phyloP scores from a whole-genome alignment of 2,329 filamentous ascomycete species.

The Hymenoscyphus fructigenus region DNA sequence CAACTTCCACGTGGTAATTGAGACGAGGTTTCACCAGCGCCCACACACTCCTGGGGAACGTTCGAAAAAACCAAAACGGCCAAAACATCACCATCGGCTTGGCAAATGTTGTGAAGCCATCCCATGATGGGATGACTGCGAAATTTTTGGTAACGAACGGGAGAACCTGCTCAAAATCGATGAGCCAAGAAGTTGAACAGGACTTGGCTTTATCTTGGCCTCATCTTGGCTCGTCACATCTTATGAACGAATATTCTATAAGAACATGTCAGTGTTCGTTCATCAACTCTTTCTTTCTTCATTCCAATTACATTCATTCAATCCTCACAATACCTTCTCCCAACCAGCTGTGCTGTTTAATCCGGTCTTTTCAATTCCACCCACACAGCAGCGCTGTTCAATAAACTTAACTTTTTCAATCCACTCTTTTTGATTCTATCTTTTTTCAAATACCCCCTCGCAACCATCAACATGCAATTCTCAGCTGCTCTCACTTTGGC shows the following conservation, averaged over 20 bases:
- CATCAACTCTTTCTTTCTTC: background rate
- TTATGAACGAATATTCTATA: background rate
- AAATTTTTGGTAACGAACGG: background rate
- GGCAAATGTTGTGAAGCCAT: background rate
- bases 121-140: background rate
- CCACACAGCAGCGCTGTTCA: constrained; percentile 12
- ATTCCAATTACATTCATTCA: constrained; percentile 4
- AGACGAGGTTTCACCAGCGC: background rate
- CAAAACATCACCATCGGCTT: background rate
- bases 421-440: too few species aligned
- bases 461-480: constrained; percentile 14
- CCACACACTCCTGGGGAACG: background rate
- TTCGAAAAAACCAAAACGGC: background rate
- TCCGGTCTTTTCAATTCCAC: constrained; percentile 5
- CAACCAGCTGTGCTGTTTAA: constrained; percentile 12
- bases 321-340: background rate
- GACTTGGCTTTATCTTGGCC: constrained; percentile 1
- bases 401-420: background rate
- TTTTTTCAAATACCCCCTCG: background rate
- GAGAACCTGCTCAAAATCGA: background rate
- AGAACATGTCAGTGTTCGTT: background rate
- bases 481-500: constrained; percentile 7
- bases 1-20: background rate
- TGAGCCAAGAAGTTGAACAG: background rate
- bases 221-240: constrained; percentile 1